Evolutionary conservation across 2,329 filamentous ascomycete genomes (phyloP), one percentile per base, ranked within the genome.

Genomic region (Monosporascus sp.): DNA sequence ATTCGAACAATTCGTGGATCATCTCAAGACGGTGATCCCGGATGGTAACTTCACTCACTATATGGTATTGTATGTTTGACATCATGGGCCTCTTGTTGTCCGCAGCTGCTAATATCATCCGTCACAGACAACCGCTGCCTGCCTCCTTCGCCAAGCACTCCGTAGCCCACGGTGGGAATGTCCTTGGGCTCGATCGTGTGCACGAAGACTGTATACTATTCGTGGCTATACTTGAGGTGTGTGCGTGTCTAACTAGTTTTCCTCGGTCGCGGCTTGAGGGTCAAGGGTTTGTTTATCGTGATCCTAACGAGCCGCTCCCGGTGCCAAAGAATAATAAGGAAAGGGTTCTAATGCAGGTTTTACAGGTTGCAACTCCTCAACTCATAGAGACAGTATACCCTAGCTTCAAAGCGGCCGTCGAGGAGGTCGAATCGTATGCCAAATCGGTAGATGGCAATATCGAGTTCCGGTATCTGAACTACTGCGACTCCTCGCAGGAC

Each of bases 161-260:
- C 26, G 49, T 41, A 26, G 40, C 41, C 24, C 26, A 44, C 31
- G 43, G 59, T 37, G 43, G 43, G 7, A 45, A 53, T 47, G 48
- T 59, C n/a, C 48, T 59, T 17, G 57, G 57, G 11, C 31, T 57
- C 31, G 58, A 60, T 15, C 26, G 24, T 37, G 18, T 55, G 15
- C 37, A 50, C 37, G 40, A 40, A 24, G 52, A 54, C 53, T 52
- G 46, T 28, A 15, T 59, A 14, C 31, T 57, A 40, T 57, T 31
- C 46, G 17, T 48, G 4, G 18, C 40, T 28, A 38, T 44, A 22
- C 28, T 40, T 15, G 5, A 45, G 43, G 43, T 45, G 8, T 4
- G 43, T 8, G 7, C 28, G 11, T 31, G 28, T 31, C 28, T 9
- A 31, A 11, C 28, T 31, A 11, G 2, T 31, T 31, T 31, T 31